Evolutionary conservation across 768 basidiomycete genomes (phyloP).

Genomic region (Clavulina sp.): DNA sequence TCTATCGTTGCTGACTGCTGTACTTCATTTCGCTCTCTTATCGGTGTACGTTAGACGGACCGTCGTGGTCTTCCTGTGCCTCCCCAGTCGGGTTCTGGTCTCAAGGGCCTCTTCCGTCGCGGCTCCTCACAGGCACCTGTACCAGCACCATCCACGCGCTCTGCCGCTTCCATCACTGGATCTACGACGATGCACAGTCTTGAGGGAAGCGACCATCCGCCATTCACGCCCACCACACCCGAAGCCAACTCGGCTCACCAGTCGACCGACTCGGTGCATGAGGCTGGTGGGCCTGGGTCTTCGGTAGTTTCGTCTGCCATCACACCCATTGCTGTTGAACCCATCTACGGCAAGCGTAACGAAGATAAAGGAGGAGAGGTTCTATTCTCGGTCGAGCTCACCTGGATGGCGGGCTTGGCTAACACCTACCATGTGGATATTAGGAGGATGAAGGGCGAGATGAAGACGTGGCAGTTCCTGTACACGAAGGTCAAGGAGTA

Average conservation of each 20-base stretch:
- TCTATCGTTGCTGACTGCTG: background rate
- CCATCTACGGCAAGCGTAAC: constrained; percentile 59
- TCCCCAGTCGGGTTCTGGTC: constrained; percentile 46
- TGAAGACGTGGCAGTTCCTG: constrained; percentile 84
- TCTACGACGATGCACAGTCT: background rate
- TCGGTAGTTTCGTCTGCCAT: constrained; percentile 19
- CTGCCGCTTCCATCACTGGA: constrained; percentile 17
- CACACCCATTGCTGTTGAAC: too few species aligned
- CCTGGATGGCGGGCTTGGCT: constrained; percentile 71
- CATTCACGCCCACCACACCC: background rate
- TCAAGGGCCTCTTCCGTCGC: constrained; percentile 73
- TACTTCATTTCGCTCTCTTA: constrained; percentile 12
- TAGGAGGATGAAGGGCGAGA: constrained; percentile 76
- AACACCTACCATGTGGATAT: constrained; percentile 88
- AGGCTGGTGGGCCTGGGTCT: constrained; percentile 21
- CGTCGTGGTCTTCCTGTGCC: constrained; percentile 77
- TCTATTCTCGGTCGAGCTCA: constrained; percentile 87
- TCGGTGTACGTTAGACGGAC: constrained; percentile 42
- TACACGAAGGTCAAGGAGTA: constrained; percentile 79
- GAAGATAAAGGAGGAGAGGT: constrained; percentile 92
- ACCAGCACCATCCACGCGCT: constrained; percentile 17
- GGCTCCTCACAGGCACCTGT: constrained; percentile 57
- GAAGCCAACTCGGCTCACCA: background rate
- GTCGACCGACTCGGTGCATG: constrained; percentile 13
- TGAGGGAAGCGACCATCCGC: background rate